A percentile compares a stretch with the other conserved stretches of the same genome.
Conservation (phyloP, 768 basidiomycete species). For the Cystoderma amianthinum region DNA sequence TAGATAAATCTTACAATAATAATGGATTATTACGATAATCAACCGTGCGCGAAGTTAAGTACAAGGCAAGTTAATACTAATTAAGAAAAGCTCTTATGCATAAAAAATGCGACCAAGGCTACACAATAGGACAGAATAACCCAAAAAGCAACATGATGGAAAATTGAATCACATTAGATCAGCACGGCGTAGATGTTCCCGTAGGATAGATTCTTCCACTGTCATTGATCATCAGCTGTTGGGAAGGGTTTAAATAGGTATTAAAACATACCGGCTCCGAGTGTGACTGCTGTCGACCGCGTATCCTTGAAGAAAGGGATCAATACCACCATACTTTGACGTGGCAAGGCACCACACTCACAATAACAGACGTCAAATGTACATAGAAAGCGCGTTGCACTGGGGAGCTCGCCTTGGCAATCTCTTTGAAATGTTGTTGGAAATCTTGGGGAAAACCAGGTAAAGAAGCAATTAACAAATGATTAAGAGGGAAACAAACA, state of each 20-base stretch:
- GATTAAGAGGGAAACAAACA: constrained; percentile 36
- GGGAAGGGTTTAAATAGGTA: constrained; percentile 4
- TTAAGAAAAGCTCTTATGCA: no score
- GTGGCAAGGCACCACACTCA: constrained; percentile 26
- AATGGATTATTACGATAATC: no score
- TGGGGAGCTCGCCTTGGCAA: constrained; percentile 55
- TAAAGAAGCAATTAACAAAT: background rate
- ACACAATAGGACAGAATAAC: no score
- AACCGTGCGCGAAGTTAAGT: no score
- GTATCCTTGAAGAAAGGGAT: constrained; percentile 49
- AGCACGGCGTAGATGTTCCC: constrained; percentile 62
- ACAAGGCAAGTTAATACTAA: no score
- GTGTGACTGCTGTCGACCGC: constrained; percentile 62
- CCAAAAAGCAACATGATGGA: no score
- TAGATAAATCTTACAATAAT: no score
- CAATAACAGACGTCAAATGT: constrained; percentile 74
- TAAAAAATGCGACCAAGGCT: no score
- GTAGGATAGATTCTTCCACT: constrained; percentile 71
- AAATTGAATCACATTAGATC: constrained; percentile 46
- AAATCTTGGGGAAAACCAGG: constrained; percentile 43
- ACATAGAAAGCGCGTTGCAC: constrained; percentile 61
- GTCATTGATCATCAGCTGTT: constrained; percentile 7
- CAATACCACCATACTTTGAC: background rate
- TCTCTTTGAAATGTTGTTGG: constrained; percentile 75
- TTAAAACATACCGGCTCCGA: constrained; percentile 49